Evolutionary conservation across 2,329 filamentous ascomycete species (phyloP).

Genomic region (Camillea tinctor): DNA sequence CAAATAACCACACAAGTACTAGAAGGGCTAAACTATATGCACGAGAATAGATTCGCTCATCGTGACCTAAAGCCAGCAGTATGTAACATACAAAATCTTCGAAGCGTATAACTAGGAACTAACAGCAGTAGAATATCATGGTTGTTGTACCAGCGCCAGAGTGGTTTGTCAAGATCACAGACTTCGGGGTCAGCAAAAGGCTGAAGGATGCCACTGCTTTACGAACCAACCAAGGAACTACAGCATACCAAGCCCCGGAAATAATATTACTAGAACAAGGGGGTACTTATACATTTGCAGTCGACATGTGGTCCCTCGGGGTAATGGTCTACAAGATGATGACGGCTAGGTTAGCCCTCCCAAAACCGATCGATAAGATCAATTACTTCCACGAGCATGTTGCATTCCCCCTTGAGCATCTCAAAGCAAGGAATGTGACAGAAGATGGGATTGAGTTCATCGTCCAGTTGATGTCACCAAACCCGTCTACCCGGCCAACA

Average conservation of each 20-base stretch:
- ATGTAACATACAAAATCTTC: neutral
- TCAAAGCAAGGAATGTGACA: too few species aligned
- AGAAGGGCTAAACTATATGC: conserved; percentile 14
- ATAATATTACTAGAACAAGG: neutral
- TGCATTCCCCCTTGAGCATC: too few species aligned
- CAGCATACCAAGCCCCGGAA: too few species aligned
- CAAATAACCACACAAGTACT: conserved; percentile 11
- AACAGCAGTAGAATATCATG: too few species aligned
- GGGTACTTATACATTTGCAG: neutral
- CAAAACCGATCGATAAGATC: too few species aligned
- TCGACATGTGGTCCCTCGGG: conserved; percentile 6
- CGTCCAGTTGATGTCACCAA: too few species aligned
- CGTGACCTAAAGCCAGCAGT: conserved; percentile 19
- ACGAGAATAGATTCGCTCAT: conserved; percentile 15
- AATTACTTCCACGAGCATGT: too few species aligned
- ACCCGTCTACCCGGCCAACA: too few species aligned
- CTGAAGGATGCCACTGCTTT: neutral
- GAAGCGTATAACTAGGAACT: too few species aligned
- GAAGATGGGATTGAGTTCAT: too few species aligned
- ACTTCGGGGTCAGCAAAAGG: conserved; percentile 3
- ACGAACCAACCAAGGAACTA: neutral
- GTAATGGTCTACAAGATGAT: neutral
- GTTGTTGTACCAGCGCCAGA: neutral
- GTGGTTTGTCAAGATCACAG: conserved; percentile 2
- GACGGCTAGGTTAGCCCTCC: too few species aligned